phyloP scores from a whole-genome alignment of 139 green algal species.

The Parachlorella kessleri region DNA sequence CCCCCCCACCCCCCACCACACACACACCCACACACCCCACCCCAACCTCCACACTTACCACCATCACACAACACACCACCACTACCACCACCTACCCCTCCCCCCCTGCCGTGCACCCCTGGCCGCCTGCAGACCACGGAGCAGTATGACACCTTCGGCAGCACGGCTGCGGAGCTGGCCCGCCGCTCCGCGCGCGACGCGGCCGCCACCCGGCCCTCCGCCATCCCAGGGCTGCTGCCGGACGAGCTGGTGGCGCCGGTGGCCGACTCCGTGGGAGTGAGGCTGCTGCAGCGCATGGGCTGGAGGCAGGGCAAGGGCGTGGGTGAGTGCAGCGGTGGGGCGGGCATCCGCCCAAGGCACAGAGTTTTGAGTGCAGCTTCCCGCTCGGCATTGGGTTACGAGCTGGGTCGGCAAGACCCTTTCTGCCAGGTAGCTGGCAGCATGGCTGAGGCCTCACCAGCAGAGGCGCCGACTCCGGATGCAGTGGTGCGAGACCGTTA shows the following conservation, averaged over 20 bases:
- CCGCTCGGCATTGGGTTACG: too few relatives aligned
- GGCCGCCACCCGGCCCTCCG: slow-evolving; percentile 26
- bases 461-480: too few relatives aligned
- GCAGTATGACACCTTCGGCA: slow-evolving; percentile 89
- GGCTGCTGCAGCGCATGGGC: slow-evolving; percentile 91
- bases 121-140: slow-evolving; percentile 9
- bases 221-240: slow-evolving; percentile 63
- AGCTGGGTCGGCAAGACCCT: too few relatives aligned
- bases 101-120: background rate
- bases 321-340: slow-evolving; percentile 40
- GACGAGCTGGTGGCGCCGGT: slow-evolving; percentile 83
- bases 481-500: too few relatives aligned
- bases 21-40: too few relatives aligned
- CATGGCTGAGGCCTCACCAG: too few relatives aligned
- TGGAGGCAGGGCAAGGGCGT: slow-evolving; percentile 88
- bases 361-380: too few relatives aligned
- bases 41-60: background rate
- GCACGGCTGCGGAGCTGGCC: slow-evolving; percentile 45
- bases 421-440: too few relatives aligned
- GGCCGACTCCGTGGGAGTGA: slow-evolving; percentile 74
- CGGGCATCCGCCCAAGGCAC: too few relatives aligned
- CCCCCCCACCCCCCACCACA: too few relatives aligned
- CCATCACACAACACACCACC: background rate
- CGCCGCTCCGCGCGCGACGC: slow-evolving; percentile 22
- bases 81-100: background rate